A percentile compares a stretch with the other conserved stretches of the same genome.
These are phyloP conservation scores for Neckera pumila DNA, from an alignment of 225 moss, liverwort and hornwort species.

Conservation along the genomic window DNA sequence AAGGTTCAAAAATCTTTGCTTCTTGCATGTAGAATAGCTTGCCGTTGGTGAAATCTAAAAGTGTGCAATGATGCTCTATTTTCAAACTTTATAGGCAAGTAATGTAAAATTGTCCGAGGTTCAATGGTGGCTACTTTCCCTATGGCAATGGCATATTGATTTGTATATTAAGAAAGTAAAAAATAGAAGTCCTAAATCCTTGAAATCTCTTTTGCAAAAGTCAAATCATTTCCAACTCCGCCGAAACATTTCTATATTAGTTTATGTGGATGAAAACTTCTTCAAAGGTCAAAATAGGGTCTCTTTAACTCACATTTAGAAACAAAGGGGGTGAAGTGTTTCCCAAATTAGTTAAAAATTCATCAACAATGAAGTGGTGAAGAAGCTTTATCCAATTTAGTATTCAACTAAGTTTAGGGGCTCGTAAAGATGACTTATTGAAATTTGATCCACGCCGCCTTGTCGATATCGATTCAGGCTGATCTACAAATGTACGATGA, in stretches of 20 bases:
- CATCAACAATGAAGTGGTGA: not conserved
- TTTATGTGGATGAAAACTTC: not conserved
- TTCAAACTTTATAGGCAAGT: not conserved
- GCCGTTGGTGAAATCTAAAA: not conserved
- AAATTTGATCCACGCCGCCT: rapidly evolving
- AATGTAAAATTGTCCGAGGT: not conserved
- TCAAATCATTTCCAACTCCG: rapidly evolving
- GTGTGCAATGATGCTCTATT: not conserved
- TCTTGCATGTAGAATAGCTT: rapidly evolving
- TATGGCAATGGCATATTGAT: not conserved
- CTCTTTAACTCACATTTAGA: not conserved
- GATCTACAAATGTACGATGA: not conserved
- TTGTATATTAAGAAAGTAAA: not conserved
- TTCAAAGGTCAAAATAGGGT: not conserved
- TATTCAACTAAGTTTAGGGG: rapidly evolving
- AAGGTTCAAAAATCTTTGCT: not conserved
- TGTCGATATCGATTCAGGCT: not conserved
- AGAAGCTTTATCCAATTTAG: rapidly evolving
- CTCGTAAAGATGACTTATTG: rapidly evolving
- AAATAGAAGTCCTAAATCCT: rapidly evolving
- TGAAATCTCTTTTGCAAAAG: not conserved
- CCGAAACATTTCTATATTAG: rapidly evolving
- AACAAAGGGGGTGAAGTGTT: not conserved
- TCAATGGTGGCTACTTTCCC: not conserved
- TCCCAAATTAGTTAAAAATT: not conserved